Evolutionary conservation across 371 early-diverging fungal species (phyloP).

Genomic region (Coemansia sp.): DNA sequence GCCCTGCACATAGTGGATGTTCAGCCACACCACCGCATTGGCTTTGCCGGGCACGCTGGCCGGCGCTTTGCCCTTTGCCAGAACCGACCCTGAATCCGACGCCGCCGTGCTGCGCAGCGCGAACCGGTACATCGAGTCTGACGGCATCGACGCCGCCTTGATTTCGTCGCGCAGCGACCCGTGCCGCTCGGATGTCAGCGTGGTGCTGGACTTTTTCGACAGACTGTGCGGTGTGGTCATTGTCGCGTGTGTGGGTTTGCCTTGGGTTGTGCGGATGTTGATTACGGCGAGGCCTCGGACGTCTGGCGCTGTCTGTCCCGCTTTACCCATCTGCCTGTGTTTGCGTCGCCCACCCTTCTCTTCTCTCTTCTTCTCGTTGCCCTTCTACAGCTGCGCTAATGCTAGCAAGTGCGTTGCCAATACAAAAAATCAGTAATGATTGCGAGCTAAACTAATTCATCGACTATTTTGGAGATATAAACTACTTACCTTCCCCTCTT

Average conservation of each 20-base stretch:
- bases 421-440: no score
- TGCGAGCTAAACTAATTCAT: no score
- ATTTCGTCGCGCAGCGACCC: background rate
- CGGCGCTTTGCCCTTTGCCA: background rate
- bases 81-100: background rate
- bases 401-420: no score
- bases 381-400: no score
- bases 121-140: conserved; percentile 14
- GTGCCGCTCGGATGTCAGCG: conserved; percentile 1
- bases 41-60: background rate
- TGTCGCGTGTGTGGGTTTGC: conserved; percentile 1
- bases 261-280: background rate
- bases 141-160: conserved; percentile 1
- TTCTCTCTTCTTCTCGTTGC: no score
- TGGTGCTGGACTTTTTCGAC: conserved; percentile 20
- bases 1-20: conserved; percentile 31
- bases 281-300: background rate
- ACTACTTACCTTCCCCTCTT: no score
- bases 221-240: background rate
- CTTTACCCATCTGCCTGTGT: background rate
- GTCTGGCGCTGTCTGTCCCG: background rate
- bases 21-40: conserved; percentile 3
- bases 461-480: no score
- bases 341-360: no score
- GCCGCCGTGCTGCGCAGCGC: conserved; percentile 5